Percentiles rank a stretch among this genome's conserved stretches.
These are phyloP conservation scores for Fusarium vanettenii DNA, from an alignment of 2,329 filamentous ascomycete genomes.

Conservation along the genomic window DNA sequence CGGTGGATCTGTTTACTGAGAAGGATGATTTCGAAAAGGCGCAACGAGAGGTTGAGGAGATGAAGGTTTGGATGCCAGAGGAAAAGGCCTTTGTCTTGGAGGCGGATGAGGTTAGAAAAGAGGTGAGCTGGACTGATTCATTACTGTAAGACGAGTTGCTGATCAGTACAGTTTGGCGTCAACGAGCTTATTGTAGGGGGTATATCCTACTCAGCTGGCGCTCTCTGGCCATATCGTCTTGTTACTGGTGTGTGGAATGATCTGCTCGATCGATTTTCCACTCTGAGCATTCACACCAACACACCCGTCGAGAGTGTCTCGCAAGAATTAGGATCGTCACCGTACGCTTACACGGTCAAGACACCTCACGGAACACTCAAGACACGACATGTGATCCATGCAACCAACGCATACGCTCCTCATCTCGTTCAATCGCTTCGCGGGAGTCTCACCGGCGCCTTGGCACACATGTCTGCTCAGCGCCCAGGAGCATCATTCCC, in stretches of 20 bases:
- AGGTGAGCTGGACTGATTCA: slow-evolving; percentile 32
- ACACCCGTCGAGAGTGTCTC: slow-evolving; percentile 51
- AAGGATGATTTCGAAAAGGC: slow-evolving; percentile 49
- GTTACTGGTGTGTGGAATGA: slow-evolving; percentile 58
- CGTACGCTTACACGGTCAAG: slow-evolving; percentile 52
- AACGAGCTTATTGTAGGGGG: slow-evolving; percentile 54
- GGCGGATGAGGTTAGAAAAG: slow-evolving; percentile 47
- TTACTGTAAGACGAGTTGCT: not conserved
- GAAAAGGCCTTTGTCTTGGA: slow-evolving; percentile 50
- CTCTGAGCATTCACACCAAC: slow-evolving; percentile 52
- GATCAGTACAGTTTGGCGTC: slow-evolving; percentile 48
- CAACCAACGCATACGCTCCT: slow-evolving; percentile 65
- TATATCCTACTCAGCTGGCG: slow-evolving; percentile 59
- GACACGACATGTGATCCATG: slow-evolving; percentile 65
- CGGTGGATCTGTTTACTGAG: slow-evolving; percentile 59
- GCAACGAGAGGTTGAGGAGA: slow-evolving; percentile 46
- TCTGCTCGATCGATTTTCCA: slow-evolving; percentile 50
- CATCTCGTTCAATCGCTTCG: slow-evolving; percentile 63
- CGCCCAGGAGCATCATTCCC: slow-evolving; percentile 52
- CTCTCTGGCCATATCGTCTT: slow-evolving; percentile 63
- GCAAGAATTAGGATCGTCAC: not conserved
- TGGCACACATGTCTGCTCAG: slow-evolving; percentile 65
- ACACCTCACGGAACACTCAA: slow-evolving; percentile 59
- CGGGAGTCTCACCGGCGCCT: slow-evolving; percentile 56
- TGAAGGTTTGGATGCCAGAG: slow-evolving; percentile 55